Evolutionary conservation across 345 rosid species (phyloP).

Genomic region (Citrus inodora): DNA sequence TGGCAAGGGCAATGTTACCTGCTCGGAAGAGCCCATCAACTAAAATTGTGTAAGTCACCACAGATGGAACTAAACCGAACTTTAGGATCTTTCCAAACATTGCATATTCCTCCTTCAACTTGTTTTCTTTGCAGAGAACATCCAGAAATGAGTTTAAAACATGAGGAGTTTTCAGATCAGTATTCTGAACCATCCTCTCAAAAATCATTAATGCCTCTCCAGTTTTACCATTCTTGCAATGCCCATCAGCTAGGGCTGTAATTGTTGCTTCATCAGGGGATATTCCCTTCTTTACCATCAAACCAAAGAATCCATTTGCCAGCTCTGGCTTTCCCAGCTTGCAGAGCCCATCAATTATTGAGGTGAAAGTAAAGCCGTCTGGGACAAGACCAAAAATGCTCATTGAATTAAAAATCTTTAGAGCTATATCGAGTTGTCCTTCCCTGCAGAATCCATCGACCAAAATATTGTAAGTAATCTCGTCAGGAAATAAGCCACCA

Average conservation of each 20-base stretch:
- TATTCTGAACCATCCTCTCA: constrained; percentile 28
- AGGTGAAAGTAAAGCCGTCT: constrained; percentile 32
- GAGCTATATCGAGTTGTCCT: constrained; percentile 36
- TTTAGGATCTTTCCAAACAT: constrained; percentile 40
- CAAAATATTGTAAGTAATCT: constrained; percentile 38
- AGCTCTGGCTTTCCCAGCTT: constrained; percentile 32
- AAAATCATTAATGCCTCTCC: constrained; percentile 31
- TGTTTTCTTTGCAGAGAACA: constrained; percentile 37
- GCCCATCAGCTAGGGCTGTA: constrained; percentile 48
- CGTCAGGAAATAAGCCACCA: constrained; percentile 36
- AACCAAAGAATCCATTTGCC: constrained; percentile 32
- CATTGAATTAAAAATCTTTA: constrained; percentile 35
- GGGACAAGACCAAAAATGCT: constrained; percentile 29
- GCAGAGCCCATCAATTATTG: constrained; percentile 37
- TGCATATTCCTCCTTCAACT: constrained; percentile 37
- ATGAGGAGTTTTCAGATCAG: constrained; percentile 31
- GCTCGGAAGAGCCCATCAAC: constrained; percentile 36
- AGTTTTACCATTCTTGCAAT: constrained; percentile 31
- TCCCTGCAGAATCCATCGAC: constrained; percentile 43
- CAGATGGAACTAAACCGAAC: constrained; percentile 45
- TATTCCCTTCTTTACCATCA: constrained; percentile 42
- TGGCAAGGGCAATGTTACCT: constrained; percentile 28
- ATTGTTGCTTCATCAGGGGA: constrained; percentile 38
- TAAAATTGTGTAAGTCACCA: constrained; percentile 45
- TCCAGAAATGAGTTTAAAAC: constrained; percentile 40